Base-by-base conservation (phyloP, 2,329 filamentous ascomycete genomes). In the Nigrospora oryzae region DNA sequence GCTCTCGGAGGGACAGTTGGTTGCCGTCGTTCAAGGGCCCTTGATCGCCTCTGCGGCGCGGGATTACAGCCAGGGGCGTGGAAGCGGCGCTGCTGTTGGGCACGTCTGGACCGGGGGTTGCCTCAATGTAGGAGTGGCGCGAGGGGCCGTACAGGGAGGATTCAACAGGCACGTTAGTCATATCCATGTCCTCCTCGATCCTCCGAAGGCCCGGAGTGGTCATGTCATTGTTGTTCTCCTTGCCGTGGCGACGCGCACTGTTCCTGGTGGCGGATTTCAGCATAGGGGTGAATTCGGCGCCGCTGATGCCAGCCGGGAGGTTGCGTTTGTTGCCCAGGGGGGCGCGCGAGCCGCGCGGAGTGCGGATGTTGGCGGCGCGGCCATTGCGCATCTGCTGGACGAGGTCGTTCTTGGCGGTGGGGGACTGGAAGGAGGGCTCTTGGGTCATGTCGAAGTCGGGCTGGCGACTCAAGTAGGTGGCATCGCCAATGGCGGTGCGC, bases 271-370 rank as follows among this genome's bases (percentile, higher is more conserved):
- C 81, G 19, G 71, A 89, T 65, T 95, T 95, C 61, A 98, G 79
- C 54, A 98, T 71, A 0, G 94, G 93, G 0, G 93, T 98, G 63
- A 98, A 98, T 58, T 98, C 94, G 55, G 82, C 83, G 44, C 78
- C 79, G 38, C 73, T 77, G 36, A 83, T 67, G 51, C 77, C 75
- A 34, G 74, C 71, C 17, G 83, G 84, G 17, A 89, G 71, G 56
- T 89, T 93, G 56, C 79, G 79, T 53, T 81, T 77, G 63, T 86
- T 80, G 49, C 78, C 77, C 36, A 95, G 75, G 16, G 84, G 81
- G 15, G 82, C 79, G 51, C 86, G 82, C 38, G 55, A 66, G 45
- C 77, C 77, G 50, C 84, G 81, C 31, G 91, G 91, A 43, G 91
- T 95, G 56, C 79, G 75, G 51, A 89, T 66, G 59, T 67, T 83